Base-by-base conservation (phyloP, 371 early-diverging fungal genomes). In the Mucor irregularis region DNA sequence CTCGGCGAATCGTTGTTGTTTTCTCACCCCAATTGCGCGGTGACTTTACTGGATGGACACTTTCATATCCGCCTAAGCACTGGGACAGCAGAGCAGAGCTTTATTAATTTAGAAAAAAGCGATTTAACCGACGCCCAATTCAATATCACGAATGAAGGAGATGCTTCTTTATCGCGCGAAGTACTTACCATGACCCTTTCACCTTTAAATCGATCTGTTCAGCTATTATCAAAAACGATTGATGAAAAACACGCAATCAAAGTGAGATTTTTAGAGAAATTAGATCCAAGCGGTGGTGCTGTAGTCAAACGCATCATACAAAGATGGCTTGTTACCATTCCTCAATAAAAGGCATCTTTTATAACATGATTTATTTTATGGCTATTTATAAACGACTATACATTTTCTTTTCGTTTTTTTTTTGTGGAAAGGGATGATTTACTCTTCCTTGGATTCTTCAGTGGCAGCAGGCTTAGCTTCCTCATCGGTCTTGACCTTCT, bases 11-110 rank as follows among this genome's bases (percentile, higher is more conserved):
- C 64, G 13, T 61, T 69, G 35, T 60, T 69, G 21, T 87, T 83
- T 31, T 67, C 67, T 14, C 84, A 85, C 53, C 85, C 87, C 0
- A 75, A 84, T 46, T 87, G 87, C 47, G 77, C 78, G 0, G 78
- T 84, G 10, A 71, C 80, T 1, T 53, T 86, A 5, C 56, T 76
- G 14, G 83, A 82, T 26, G 66, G 72, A 30, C 69, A 68, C 21
- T 78, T 86, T 25, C 76, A 81, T 48, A 75, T 86, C 39, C 70
- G 74, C 28, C 58, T 85, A 34, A 63, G 61, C 21, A 72, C 75
- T 42, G 72, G 73, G 5, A 80, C 76, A 16, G 61, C 53, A 17
- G 77, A 77, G 14, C 71, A 69, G 13, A 73, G 72, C 1, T 61
- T 64, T 0, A 69, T 85, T 28, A 72, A 81, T 22, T 69, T 84